Evolutionary conservation across 2,329 filamentous ascomycete genomes (phyloP), one percentile per base, ranked within the genome.

Genomic region (Colletotrichum sansevieriae): DNA sequence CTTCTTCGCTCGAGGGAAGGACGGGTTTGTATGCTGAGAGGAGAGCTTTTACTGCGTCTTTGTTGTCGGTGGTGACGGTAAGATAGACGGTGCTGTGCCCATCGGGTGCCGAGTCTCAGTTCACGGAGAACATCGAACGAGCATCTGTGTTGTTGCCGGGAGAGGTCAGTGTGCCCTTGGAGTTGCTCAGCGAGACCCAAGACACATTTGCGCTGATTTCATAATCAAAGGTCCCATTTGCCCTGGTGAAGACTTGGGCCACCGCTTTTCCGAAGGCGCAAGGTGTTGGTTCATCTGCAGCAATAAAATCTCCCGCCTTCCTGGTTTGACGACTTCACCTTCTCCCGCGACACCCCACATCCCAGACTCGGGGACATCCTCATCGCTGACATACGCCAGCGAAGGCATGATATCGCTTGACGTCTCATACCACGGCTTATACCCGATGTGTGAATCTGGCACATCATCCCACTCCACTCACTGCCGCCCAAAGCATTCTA

Each of bases 401-500:
- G 78, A 78, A 1, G 85, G 84, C 2, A 86, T 80, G 2, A 79
- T 80, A 70, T 88, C 84, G 46, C 81, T 78, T 79, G 83, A 83
- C 2, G 86, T 84, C 73, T 88, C 85, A 74, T 88, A 84, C 79
- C 79, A 83, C 71, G 79, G 79, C 44, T 76, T 76, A 68, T 85
- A 85, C 2, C 83, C 83, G 33, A 84, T 78, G 63, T 78, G 63
- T 87, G 83, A 4, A 80, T 81, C 71, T 85, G 83, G 51, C 82
- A 78, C 76, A 84, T 80, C 65, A 85, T 81, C 73, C 83, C 74
- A 64, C 80, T 80, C 78, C 78, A 80, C 63, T 76, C 76, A 13
- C 77, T 76, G 61, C 77, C 74, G 6, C 83, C 74, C 3, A 85
- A 72, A 5, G 74, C 72, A 71, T 86, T 80, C 69, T 83, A 86